Percentiles rank a stretch among this genome's conserved stretches.
Conservation (phyloP, 257 asterid species). For the Apocynum venetum region DNA sequence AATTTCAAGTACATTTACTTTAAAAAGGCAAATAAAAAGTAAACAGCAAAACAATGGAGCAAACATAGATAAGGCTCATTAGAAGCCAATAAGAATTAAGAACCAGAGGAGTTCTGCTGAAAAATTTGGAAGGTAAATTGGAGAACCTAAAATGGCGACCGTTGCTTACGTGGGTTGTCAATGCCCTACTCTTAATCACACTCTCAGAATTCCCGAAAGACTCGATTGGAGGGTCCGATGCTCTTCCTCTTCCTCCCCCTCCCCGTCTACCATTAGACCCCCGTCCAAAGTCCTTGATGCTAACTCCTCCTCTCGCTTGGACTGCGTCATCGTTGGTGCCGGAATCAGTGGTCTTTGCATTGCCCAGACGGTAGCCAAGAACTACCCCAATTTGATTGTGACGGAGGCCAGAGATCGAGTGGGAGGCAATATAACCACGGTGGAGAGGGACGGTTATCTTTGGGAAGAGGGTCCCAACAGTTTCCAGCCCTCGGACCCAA, state of each 20-base stretch:
- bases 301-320: slow-evolving; percentile 31
- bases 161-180: not conserved
- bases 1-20: too few relatives aligned
- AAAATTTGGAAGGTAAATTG: not conserved
- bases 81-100: not conserved
- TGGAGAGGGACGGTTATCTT: slow-evolving; percentile 77
- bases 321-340: slow-evolving; percentile 86
- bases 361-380: slow-evolving; percentile 71
- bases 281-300: slow-evolving; percentile 22
- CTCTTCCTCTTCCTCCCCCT: not conserved
- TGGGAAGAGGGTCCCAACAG: slow-evolving; percentile 99
- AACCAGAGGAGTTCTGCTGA: not conserved
- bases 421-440: slow-evolving; percentile 90
- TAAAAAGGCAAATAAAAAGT: too few relatives aligned
- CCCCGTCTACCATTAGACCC: slow-evolving; percentile 37
- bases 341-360: slow-evolving; percentile 90
- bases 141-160: not conserved
- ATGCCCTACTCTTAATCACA: not conserved
- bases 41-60: not conserved
- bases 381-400: slow-evolving; percentile 58
- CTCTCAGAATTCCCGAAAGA: not conserved
- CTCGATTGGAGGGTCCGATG: not conserved
- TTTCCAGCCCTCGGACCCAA: slow-evolving; percentile 93
- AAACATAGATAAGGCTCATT: not conserved
- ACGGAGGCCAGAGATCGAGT: slow-evolving; percentile 90